Percentiles rank a stretch among this genome's conserved stretches.
Evolutionary conservation across 306 rosid species (phyloP).

Genomic region (Dryas alaskensis): DNA sequence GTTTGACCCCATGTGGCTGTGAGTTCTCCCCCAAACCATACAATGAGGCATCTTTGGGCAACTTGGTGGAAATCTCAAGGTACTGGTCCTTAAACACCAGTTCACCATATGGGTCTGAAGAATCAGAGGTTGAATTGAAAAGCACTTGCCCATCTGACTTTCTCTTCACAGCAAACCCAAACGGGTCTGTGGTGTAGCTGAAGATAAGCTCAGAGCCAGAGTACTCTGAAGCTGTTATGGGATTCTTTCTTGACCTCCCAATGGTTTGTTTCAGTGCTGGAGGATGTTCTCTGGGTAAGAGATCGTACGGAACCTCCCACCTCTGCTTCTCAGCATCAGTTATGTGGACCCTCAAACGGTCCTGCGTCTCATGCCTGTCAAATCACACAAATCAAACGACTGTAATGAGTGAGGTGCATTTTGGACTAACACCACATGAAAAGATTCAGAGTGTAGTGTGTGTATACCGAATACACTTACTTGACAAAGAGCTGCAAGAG

Average conservation of each 20-base stretch:
- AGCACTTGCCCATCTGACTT: constrained; percentile 74
- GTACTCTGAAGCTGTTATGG: constrained; percentile 51
- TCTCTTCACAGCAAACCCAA: constrained; percentile 67
- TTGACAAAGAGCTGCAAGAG: constrained; percentile 70
- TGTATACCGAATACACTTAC: constrained; percentile 31
- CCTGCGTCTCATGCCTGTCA: constrained; percentile 67
- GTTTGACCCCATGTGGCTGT: constrained; percentile 84
- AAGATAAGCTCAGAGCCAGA: constrained; percentile 60
- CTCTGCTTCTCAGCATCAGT: constrained; percentile 74
- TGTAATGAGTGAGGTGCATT: not conserved
- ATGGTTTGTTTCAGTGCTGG: constrained; percentile 46
- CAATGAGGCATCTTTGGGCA: constrained; percentile 73
- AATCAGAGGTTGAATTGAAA: constrained; percentile 51
- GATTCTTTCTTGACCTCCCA: constrained; percentile 39
- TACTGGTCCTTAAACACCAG: constrained; percentile 92
- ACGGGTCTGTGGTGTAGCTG: constrained; percentile 75
- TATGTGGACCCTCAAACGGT: constrained; percentile 85
- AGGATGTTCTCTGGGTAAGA: constrained; percentile 70
- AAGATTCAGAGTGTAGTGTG: too few species aligned
- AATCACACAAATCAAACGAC: not conserved
- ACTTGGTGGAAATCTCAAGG: constrained; percentile 75
- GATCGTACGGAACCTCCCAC: constrained; percentile 93
- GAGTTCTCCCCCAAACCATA: constrained; percentile 93
- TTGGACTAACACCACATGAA: not conserved
- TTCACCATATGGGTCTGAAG: constrained; percentile 51